Conservation (phyloP, 805 yeast genomes). For the Lipomyces spencermartinsiae region DNA sequence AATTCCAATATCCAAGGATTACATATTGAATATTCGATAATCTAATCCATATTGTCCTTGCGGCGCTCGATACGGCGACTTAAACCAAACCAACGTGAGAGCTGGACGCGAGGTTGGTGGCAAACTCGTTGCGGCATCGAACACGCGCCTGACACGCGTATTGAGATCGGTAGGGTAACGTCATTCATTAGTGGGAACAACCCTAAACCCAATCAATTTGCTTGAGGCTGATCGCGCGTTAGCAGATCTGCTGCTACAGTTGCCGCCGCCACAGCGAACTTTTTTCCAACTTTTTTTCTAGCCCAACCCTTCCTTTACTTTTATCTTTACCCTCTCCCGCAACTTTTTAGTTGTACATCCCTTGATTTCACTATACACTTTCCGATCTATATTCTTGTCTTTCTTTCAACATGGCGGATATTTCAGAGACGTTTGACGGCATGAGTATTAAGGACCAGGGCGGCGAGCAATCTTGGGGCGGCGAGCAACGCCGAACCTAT, state of each 20-base stretch:
- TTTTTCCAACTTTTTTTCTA: neutral
- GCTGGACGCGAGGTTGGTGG: neutral
- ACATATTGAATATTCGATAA: too few species aligned
- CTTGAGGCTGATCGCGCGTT: neutral
- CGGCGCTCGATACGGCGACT: neutral
- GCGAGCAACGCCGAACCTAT: conserved; percentile 46
- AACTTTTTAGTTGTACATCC: conserved; percentile 3
- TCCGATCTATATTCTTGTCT: conserved; percentile 12
- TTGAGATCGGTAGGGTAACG: neutral
- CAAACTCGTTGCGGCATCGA: neutral
- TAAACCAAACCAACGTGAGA: neutral
- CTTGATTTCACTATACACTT: neutral
- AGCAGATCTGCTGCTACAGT: neutral
- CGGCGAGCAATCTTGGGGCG: conserved; percentile 12
- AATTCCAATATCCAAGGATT: too few species aligned
- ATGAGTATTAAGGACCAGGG: conserved; percentile 30
- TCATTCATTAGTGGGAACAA: neutral
- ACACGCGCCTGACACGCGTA: neutral
- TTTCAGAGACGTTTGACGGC: conserved; percentile 34
- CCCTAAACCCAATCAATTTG: neutral
- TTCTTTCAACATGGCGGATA: conserved; percentile 35
- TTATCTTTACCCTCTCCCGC: neutral
- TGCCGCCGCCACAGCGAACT: neutral
- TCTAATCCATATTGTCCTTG: neutral
- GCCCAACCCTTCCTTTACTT: conserved; percentile 3